These are phyloP conservation scores for Dictyostelium firmibasis DNA, from an alignment of 78 protist species.

Conservation along the genomic window DNA sequence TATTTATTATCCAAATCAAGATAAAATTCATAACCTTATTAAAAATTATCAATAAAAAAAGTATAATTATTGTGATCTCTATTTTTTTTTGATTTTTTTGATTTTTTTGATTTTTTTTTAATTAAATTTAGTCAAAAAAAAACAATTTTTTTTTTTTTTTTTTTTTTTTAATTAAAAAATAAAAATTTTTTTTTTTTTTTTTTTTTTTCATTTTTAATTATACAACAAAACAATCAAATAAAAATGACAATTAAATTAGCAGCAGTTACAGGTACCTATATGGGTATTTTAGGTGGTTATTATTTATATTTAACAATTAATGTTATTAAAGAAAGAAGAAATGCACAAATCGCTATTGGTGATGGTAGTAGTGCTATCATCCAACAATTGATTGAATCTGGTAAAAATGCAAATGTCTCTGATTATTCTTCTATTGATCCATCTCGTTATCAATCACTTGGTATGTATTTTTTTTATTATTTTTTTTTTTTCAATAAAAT, in stretches of 20 bases:
- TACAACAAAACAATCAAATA: no score
- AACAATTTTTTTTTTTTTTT: no score
- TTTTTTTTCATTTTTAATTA: no score
- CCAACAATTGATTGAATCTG: neutral
- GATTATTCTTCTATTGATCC: neutral
- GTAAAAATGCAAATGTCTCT: neutral
- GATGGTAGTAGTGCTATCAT: slow-evolving; percentile 28
- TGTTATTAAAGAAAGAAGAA: neutral
- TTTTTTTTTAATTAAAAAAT: no score
- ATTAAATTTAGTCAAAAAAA: no score
- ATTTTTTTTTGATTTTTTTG: no score
- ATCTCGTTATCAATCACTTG: neutral
- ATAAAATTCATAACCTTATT: neutral
- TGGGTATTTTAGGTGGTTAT: slow-evolving; percentile 22
- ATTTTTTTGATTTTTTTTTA: no score
- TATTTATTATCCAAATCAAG: slow-evolving; percentile 1
- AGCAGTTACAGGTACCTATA: slow-evolving; percentile 40
- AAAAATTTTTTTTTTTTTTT: no score
- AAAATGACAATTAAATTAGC: neutral
- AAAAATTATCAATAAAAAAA: neutral
- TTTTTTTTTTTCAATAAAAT: no score
- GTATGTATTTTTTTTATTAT: neutral
- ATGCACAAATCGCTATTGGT: neutral
- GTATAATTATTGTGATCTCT: no score
- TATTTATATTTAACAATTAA: neutral